Evolutionary conservation across 305 asterid species (phyloP), one percentile per base, ranked within the genome.

Genomic region (Plantago rigida): DNA sequence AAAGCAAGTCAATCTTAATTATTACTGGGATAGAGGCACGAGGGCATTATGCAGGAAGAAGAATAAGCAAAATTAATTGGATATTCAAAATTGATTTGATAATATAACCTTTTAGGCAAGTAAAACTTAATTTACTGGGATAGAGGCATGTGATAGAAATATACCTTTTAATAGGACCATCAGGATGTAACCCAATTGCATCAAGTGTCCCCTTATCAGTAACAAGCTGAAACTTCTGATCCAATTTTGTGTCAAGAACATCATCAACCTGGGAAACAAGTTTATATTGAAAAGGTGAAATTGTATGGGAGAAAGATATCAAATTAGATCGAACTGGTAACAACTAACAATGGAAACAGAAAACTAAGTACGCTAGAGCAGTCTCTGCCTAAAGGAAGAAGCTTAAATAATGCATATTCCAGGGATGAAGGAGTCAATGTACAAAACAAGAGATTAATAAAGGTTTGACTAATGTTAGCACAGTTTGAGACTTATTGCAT

Each of bases 161-260:
- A 50, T 63, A 89, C 99, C 97, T 86, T 81, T 85, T 89, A 69
- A 87, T 67, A 72, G 89, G 85, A 64, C 99, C 99, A 81, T 89
- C 99, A 54, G 99, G 95, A 77, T 89, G 99, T 78, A 89, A 73
- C 63, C 99, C 99, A 62, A 89, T 85, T 52, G 99, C 99, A 77
- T 92, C 99, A 63, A 92, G 81, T 15, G 99, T 89, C 36, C 99
- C 99, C 71, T 92, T 92, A 71, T 92, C 99, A 41, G 85, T 72
- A 52, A 92, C 87, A 73, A 92, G 94, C 81, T 81, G 86, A 83
- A 86, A 92, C 78, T 72, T 82, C 64, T 73, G 77, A 59, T 92
- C 94, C 68, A 92, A 65, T 77, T 85, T 92, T 41, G 99, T 79
- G 42, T 92, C 99, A 67, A 92, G 96, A 71, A 89, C 66, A 71